Base-by-base conservation (phyloP, 805 yeast species). In the Wickerhamiella shivajii region DNA sequence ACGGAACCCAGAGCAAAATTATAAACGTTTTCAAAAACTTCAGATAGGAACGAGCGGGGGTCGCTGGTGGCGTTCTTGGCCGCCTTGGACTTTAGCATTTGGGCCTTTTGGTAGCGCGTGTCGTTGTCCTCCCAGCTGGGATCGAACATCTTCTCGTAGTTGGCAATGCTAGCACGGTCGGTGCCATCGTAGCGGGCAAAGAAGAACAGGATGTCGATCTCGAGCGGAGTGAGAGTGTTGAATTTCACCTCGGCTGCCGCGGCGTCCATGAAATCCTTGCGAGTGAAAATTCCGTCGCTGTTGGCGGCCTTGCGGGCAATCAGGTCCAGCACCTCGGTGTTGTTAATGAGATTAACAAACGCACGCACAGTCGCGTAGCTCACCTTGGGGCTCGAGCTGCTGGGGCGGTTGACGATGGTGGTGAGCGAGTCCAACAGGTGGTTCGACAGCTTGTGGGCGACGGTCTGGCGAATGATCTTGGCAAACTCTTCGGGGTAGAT, bases 1-100 rank as follows among this genome's bases (percentile, higher is more conserved):
- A 85, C 67, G 3, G 96, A 83, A 12, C 98, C 98, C 39, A 87
- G 63, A 19, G 78, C 60, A 56, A 87, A 87, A 39, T 92, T 83
- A 58, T 85, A 81, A 36, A 76, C 66, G 6, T 93, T 80, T 51
- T 80, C 92, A 42, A 87, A 81, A 32, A 87, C 74, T 45, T 59
- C 59, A 28, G 50, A 78, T 69, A 64, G 43, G 42, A 67, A 67
- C 14, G 62, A 52, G 15, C 43, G 40, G 15, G 63, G 63, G 25
- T 48, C 55, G 15, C 37, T 18, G 18, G 52, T 46, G 17, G 60
- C 60, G 40, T 58, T 56, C 43, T 57, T 59, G 26, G 64, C 64
- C 3, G 64, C 59, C 17, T 44, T 54, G 20, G 50, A 51, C 45
- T 56, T 58, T 41, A 40, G 44, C 15, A 42, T 36, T 35, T 44